Evolutionary conservation across 2,329 filamentous ascomycete species (phyloP).

Genomic region (Trichoderma koningiopsis): DNA sequence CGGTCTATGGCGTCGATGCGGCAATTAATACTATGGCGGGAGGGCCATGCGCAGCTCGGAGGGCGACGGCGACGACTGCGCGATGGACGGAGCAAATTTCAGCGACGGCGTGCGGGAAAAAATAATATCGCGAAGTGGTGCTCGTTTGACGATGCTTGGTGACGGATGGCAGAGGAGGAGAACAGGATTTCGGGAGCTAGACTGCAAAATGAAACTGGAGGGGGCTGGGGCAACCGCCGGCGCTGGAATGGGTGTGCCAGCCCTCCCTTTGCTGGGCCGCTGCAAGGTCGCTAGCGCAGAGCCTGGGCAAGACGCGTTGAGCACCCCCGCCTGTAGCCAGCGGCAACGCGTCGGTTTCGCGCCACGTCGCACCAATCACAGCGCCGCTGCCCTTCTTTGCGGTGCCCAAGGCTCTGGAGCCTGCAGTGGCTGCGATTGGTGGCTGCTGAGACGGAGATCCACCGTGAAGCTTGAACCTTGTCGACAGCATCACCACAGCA

Average conservation of each 20-base stretch:
- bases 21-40: conserved; percentile 16
- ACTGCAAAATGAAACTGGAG: conserved; percentile 27
- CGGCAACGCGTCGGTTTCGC: conserved; percentile 37
- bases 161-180: conserved; percentile 30
- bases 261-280: conserved; percentile 27
- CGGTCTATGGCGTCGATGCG: conserved; percentile 21
- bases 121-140: conserved; percentile 10
- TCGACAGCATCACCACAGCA: conserved; percentile 19
- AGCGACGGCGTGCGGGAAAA: background rate
- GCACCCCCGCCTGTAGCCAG: conserved; percentile 10
- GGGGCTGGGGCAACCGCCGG: conserved; percentile 29
- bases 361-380: conserved; percentile 34
- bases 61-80: conserved; percentile 7
- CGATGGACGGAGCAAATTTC: conserved; percentile 15
- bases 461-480: background rate
- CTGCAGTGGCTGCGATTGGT: conserved; percentile 11
- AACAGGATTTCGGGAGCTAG: conserved; percentile 28
- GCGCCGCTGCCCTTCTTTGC: background rate
- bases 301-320: conserved; percentile 21
- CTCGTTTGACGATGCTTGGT: conserved; percentile 27
- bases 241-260: conserved; percentile 29
- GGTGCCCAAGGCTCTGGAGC: background rate
- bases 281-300: background rate
- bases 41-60: background rate
- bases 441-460: background rate